phyloP scores from a whole-genome alignment of 805 yeast genomes.

The Starmerella cellae region DNA sequence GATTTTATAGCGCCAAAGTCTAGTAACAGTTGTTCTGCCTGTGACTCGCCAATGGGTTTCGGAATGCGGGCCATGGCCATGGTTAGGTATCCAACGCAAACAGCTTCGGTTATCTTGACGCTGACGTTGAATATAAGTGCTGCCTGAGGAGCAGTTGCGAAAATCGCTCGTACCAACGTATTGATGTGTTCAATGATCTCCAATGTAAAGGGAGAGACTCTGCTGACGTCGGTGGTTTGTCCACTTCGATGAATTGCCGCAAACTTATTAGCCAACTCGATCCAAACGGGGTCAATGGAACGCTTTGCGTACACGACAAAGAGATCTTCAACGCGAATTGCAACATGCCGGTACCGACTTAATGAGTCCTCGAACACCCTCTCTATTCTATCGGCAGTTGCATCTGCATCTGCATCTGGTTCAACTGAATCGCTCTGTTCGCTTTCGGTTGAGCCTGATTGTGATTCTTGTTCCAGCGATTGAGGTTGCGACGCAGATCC shows the following conservation, averaged over 20 bases:
- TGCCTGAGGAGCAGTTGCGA: conserved; percentile 49
- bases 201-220: conserved; percentile 14
- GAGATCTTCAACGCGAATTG: conserved; percentile 21
- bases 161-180: conserved; percentile 33
- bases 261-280: conserved; percentile 50
- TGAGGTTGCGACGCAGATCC: not conserved
- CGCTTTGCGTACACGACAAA: conserved; percentile 45
- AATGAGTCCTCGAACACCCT: conserved; percentile 13
- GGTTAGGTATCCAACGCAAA: conserved; percentile 42
- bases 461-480: not conserved
- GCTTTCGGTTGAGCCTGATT: not conserved
- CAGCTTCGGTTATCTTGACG: conserved; percentile 59
- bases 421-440: not conserved
- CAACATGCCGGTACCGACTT: conserved; percentile 11
- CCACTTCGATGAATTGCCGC: conserved; percentile 3
- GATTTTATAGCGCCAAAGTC: conserved; percentile 58
- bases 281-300: conserved; percentile 62
- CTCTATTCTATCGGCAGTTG: conserved; percentile 4
- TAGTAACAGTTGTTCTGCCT: conserved; percentile 66
- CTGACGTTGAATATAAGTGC: conserved; percentile 31
- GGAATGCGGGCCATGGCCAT: conserved; percentile 39
- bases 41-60: conserved; percentile 54
- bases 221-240: conserved; percentile 10
- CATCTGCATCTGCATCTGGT: not conserved
- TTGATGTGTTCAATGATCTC: conserved; percentile 31